Evolutionary conservation across 257 asterid species (phyloP).

Genomic region (Petrea volubilis): DNA sequence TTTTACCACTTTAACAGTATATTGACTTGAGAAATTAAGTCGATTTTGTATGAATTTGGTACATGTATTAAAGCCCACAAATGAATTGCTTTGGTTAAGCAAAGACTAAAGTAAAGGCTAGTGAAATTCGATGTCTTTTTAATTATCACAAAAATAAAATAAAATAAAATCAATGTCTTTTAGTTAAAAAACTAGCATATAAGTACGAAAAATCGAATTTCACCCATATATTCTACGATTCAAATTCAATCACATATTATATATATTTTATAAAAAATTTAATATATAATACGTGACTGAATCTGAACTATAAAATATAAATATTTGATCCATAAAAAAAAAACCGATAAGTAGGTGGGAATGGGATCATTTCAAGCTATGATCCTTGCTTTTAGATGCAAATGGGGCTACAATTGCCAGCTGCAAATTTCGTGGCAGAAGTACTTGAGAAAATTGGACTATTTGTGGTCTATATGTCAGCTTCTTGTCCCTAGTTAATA

Average conservation of each 20-base stretch:
- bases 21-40: background rate
- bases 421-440: background rate
- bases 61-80: constrained; percentile 31
- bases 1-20: too few relatives aligned
- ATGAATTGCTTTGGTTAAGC: background rate
- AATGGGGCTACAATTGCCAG: background rate
- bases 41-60: constrained; percentile 8
- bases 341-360: too few relatives aligned
- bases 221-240: too few relatives aligned
- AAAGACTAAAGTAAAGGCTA: background rate
- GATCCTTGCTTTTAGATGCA: background rate
- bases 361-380: too few relatives aligned
- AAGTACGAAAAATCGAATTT: too few relatives aligned
- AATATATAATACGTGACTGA: too few relatives aligned
- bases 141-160: too few relatives aligned
- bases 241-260: too few relatives aligned
- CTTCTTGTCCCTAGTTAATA: background rate
- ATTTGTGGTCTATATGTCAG: background rate
- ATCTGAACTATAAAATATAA: too few relatives aligned
- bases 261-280: too few relatives aligned
- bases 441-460: background rate
- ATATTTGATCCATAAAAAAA: too few relatives aligned
- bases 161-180: too few relatives aligned
- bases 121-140: background rate
- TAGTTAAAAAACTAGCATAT: background rate